Percentiles rank a stretch among this genome's conserved stretches.
Conservation (phyloP, 352 stramenopile genomes). For the Pythium graminicola region DNA sequence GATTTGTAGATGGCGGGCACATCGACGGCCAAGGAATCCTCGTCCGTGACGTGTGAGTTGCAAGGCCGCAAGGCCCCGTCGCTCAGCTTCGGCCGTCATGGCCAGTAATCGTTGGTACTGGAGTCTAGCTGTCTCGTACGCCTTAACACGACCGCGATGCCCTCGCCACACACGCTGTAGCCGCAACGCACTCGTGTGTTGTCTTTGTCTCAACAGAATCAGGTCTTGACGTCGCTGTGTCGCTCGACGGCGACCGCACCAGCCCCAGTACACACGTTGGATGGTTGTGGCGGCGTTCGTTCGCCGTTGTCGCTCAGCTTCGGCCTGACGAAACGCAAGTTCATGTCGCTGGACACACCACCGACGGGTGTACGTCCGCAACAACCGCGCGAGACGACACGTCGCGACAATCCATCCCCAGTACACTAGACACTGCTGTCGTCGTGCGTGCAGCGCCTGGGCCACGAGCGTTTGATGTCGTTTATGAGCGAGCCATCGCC, state of each 20-base stretch:
- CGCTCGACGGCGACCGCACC: conserved; percentile 12
- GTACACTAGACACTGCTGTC: conserved; percentile 20
- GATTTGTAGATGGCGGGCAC: conserved; percentile 12
- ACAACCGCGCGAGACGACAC: conserved; percentile 23
- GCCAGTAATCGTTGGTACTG: background rate
- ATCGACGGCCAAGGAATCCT: conserved; percentile 38
- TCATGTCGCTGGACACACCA: conserved; percentile 34
- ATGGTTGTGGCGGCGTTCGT: conserved; percentile 25
- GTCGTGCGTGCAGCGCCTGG: conserved; percentile 22
- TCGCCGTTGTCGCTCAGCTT: conserved; percentile 17
- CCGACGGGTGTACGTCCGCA: conserved; percentile 30
- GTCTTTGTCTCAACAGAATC: background rate
- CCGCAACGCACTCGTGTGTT: background rate
- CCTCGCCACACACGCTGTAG: conserved; percentile 45
- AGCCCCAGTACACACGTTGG: conserved; percentile 39
- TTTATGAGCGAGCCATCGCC: conserved; percentile 22
- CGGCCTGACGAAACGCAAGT: conserved; percentile 25
- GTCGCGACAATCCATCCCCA: conserved; percentile 30
- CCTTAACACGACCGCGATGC: conserved; percentile 17
- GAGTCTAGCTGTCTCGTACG: background rate
- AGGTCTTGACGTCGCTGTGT: background rate
- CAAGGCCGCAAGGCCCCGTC: conserved; percentile 15
- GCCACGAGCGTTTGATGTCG: conserved; percentile 26
- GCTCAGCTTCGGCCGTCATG: background rate
- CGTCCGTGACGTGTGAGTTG: conserved; percentile 34